Conservation (phyloP, 108 stramenopile species). For the Nannochloropsis salina region DNA sequence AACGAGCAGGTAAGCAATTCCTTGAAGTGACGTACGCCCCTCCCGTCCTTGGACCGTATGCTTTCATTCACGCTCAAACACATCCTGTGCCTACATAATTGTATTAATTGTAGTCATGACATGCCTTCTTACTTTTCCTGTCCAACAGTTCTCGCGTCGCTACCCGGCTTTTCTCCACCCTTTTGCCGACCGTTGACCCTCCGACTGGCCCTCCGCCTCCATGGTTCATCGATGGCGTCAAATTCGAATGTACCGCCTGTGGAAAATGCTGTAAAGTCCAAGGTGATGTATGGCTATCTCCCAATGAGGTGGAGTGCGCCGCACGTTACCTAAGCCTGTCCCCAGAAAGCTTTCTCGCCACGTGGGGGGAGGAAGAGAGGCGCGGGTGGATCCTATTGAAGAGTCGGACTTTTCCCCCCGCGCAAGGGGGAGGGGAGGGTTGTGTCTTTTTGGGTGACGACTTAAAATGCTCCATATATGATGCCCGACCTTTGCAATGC, state of each 20-base stretch:
- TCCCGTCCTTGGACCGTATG: too few species aligned
- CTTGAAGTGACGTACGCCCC: too few species aligned
- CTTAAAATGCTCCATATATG: neutral
- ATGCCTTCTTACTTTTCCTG: too few species aligned
- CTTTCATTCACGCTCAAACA: too few species aligned
- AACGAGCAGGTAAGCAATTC: too few species aligned
- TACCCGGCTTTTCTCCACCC: neutral
- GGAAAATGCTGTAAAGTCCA: conserved; percentile 11
- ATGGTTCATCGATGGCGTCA: neutral
- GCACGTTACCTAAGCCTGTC: neutral
- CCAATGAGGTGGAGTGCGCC: conserved; percentile 6
- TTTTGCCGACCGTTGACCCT: neutral
- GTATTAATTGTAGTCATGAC: too few species aligned
- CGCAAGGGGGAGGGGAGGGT: conserved; percentile 1
- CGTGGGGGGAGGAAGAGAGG: conserved; percentile 9
- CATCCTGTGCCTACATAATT: too few species aligned
- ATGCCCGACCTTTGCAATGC: neutral
- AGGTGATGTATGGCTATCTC: neutral
- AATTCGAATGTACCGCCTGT: neutral
- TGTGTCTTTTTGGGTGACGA: neutral
- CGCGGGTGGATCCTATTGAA: neutral
- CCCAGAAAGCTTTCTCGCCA: neutral
- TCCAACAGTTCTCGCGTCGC: neutral
- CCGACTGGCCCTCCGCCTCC: neutral
- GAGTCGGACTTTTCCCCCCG: neutral